Conservation (phyloP, 495 filamentous ascomycete species). For the Penicillium subrubescens region DNA sequence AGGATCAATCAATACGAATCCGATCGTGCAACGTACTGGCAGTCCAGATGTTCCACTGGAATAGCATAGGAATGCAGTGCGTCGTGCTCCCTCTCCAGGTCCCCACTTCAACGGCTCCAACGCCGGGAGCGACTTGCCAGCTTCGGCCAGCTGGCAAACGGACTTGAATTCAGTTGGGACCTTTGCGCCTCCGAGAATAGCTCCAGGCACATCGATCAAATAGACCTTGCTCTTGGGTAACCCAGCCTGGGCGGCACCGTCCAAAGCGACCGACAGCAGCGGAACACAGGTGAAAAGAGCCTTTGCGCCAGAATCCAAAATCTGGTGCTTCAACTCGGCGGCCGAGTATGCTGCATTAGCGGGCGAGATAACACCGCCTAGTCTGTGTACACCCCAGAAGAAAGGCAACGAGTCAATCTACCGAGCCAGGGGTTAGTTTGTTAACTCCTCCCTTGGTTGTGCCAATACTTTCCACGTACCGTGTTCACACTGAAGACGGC, state of each 20-base stretch:
- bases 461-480: constrained; percentile 45
- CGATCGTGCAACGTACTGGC: constrained; percentile 56
- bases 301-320: constrained; percentile 74
- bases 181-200: constrained; percentile 49
- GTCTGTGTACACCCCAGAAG: constrained; percentile 72
- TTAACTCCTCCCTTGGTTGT: neutral
- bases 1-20: neutral
- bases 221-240: constrained; percentile 76
- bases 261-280: constrained; percentile 67
- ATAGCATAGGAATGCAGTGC: constrained; percentile 85
- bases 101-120: constrained; percentile 69
- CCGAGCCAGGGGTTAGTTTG: neutral
- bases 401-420: constrained; percentile 82
- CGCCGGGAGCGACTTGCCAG: constrained; percentile 62
- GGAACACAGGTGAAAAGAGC: constrained; percentile 79
- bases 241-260: constrained; percentile 65
- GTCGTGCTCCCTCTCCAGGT: constrained; percentile 72
- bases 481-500: constrained; percentile 80
- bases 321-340: constrained; percentile 75
- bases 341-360: constrained; percentile 84
- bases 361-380: constrained; percentile 75
- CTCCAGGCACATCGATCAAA: constrained; percentile 66
- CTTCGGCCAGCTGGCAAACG: constrained; percentile 65
- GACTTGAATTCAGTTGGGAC: constrained; percentile 63
- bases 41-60: constrained; percentile 87